phyloP scores from a whole-genome alignment of 2,329 filamentous ascomycete genomes.

The Pyricularia pennisetigena region DNA sequence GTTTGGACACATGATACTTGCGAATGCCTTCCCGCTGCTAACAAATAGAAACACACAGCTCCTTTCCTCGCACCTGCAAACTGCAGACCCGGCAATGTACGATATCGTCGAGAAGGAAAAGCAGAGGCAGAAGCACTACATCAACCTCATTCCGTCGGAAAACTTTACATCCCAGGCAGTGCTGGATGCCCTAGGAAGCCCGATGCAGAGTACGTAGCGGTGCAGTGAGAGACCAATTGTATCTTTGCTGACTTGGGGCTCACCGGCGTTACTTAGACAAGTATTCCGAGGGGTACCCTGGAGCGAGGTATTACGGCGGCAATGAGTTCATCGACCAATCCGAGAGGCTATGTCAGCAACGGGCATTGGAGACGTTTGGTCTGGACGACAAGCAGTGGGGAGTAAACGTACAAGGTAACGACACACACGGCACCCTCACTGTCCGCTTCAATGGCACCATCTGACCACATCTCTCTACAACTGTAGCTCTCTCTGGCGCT shows the following conservation, averaged over 20 bases:
- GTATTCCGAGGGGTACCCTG: slow-evolving; percentile 97
- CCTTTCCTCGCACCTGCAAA: slow-evolving; percentile 66
- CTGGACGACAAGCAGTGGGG: slow-evolving; percentile 84
- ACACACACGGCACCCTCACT: slow-evolving; percentile 2
- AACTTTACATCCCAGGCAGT: slow-evolving; percentile 94
- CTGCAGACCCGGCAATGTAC: slow-evolving; percentile 59
- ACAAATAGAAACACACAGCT: slow-evolving; percentile 43
- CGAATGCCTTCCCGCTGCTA: background rate
- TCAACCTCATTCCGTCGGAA: slow-evolving; percentile 92
- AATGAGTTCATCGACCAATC: slow-evolving; percentile 94
- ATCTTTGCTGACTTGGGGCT: background rate
- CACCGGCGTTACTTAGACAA: slow-evolving; percentile 54
- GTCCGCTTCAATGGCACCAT: background rate
- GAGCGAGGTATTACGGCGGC: slow-evolving; percentile 91
- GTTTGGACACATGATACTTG: background rate
- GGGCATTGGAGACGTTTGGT: slow-evolving; percentile 80
- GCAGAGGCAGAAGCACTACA: slow-evolving; percentile 91
- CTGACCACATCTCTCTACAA: slow-evolving; percentile 13
- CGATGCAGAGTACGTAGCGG: slow-evolving; percentile 71
- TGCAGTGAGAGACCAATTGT: background rate
- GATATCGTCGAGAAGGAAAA: slow-evolving; percentile 59
- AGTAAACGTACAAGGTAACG: slow-evolving; percentile 83
- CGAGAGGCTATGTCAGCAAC: slow-evolving; percentile 80
- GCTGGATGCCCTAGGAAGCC: slow-evolving; percentile 81
- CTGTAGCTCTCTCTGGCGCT: slow-evolving; percentile 62